Evolutionary conservation across 1,139 yeast genomes (phyloP).

Genomic region (Suhomyces bolitotheri): DNA sequence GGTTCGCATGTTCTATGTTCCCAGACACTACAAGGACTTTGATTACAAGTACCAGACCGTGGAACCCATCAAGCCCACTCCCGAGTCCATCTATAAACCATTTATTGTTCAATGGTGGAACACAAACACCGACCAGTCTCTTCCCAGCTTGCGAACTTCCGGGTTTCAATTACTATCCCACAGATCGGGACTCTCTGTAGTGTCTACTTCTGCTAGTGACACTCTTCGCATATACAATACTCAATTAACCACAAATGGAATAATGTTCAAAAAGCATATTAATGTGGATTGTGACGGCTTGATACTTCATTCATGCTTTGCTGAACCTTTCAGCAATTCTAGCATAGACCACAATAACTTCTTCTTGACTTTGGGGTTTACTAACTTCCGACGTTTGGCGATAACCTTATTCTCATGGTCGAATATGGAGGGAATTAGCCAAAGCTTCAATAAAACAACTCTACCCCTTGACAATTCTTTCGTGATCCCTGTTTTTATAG

Average conservation of each 20-base stretch:
- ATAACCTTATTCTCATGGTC: conserved; percentile 46
- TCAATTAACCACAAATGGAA: conserved; percentile 37
- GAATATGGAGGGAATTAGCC: conserved; percentile 25
- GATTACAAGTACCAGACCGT: conserved; percentile 21
- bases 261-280: conserved; percentile 38
- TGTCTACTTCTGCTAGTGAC: conserved; percentile 39
- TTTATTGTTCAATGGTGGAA: conserved; percentile 58
- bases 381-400: conserved; percentile 38
- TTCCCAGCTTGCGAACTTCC: conserved; percentile 31
- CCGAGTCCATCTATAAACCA: conserved; percentile 35
- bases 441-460: conserved; percentile 26
- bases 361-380: conserved; percentile 38
- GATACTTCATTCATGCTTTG: conserved; percentile 45
- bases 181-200: conserved; percentile 39
- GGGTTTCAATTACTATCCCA: conserved; percentile 41
- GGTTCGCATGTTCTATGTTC: conserved; percentile 37
- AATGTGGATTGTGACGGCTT: conserved; percentile 43
- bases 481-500: conserved; percentile 40
- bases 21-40: conserved; percentile 30
- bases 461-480: conserved; percentile 42
- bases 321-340: conserved; percentile 32
- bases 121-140: conserved; percentile 17
- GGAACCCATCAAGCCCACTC: conserved; percentile 6
- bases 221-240: conserved; percentile 41
- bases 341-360: conserved; percentile 33